Percentiles rank a stretch among this genome's conserved stretches.
phyloP scores from a whole-genome alignment of 2,329 filamentous ascomycete species.

The Curvularia lunata region DNA sequence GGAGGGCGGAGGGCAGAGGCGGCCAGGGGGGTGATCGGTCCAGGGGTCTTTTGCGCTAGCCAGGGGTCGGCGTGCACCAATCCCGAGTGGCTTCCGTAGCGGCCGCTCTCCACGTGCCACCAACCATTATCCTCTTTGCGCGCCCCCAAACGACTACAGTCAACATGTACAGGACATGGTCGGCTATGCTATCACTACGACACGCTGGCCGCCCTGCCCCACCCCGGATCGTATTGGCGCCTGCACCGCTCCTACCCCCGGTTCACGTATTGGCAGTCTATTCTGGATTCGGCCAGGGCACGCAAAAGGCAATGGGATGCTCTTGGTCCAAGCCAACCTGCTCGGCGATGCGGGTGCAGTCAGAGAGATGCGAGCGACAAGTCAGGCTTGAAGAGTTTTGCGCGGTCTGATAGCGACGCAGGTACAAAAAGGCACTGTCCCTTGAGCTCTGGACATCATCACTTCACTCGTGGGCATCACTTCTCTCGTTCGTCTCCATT shows the following conservation, averaged over 20 bases:
- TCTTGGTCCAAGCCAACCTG: slow-evolving; percentile 9
- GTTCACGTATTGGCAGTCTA: slow-evolving; percentile 16
- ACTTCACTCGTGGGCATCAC: slow-evolving; percentile 5
- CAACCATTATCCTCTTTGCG: slow-evolving; percentile 9
- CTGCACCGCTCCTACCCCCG: slow-evolving; percentile 26
- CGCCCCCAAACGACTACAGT: slow-evolving; percentile 1
- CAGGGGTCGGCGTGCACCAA: slow-evolving; percentile 3
- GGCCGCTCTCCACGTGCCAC: slow-evolving; percentile 19
- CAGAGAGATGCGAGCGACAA: slow-evolving; percentile 13
- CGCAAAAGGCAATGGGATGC: slow-evolving; percentile 23
- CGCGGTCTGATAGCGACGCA: slow-evolving; percentile 11
- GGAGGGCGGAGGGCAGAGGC: slow-evolving; percentile 3
- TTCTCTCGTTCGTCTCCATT: slow-evolving; percentile 12
- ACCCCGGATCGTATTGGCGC: slow-evolving; percentile 19
- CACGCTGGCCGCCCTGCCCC: slow-evolving; percentile 25
- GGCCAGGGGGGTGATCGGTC: slow-evolving; percentile 26
- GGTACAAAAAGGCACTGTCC: slow-evolving; percentile 29
- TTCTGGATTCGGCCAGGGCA: slow-evolving; percentile 18
- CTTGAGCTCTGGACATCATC: slow-evolving; percentile 11
- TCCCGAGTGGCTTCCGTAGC: slow-evolving; percentile 26
- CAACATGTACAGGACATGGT: slow-evolving; percentile 23
- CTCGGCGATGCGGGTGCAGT: slow-evolving; percentile 8
- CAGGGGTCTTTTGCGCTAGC: slow-evolving; percentile 17
- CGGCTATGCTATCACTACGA: slow-evolving; percentile 10
- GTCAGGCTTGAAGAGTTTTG: slow-evolving; percentile 17